Conservation (phyloP, 2,329 filamentous ascomycete genomes). For the Magnaporthiopsis rhizophila region DNA sequence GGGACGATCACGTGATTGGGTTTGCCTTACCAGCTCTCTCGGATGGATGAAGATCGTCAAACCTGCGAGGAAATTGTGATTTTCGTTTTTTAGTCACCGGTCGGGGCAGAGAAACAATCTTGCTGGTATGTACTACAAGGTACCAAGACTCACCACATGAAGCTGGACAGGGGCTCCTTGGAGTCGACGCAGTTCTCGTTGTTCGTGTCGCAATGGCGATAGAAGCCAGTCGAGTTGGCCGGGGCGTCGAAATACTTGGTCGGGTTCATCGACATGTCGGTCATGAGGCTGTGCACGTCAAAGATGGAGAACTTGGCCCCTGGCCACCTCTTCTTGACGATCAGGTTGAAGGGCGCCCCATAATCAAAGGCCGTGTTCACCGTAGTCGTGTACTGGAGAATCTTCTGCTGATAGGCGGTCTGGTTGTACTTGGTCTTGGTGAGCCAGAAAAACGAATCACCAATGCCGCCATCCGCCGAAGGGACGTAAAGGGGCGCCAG, state of each 20-base stretch:
- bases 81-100: background rate
- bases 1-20: background rate
- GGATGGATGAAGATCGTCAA: constrained; percentile 65
- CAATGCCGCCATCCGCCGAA: constrained; percentile 32
- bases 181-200: constrained; percentile 29
- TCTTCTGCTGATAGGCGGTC: constrained; percentile 38
- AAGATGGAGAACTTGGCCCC: constrained; percentile 57
- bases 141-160: constrained; percentile 48
- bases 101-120: background rate
- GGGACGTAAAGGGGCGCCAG: constrained; percentile 58
- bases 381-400: constrained; percentile 39
- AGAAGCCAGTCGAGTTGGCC: constrained; percentile 52
- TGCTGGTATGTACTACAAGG: background rate
- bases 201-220: constrained; percentile 40
- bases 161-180: constrained; percentile 44
- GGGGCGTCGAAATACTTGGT: constrained; percentile 53
- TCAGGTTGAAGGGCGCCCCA: constrained; percentile 37
- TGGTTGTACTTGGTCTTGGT: constrained; percentile 38
- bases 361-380: constrained; percentile 43
- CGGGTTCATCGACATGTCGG: constrained; percentile 57
- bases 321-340: constrained; percentile 39
- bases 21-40: constrained; percentile 26
- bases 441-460: constrained; percentile 36
- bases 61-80: constrained; percentile 22
- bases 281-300: constrained; percentile 57